phyloP scores from a whole-genome alignment of 257 asterid genomes.

The Craterostigma plantagineum region DNA sequence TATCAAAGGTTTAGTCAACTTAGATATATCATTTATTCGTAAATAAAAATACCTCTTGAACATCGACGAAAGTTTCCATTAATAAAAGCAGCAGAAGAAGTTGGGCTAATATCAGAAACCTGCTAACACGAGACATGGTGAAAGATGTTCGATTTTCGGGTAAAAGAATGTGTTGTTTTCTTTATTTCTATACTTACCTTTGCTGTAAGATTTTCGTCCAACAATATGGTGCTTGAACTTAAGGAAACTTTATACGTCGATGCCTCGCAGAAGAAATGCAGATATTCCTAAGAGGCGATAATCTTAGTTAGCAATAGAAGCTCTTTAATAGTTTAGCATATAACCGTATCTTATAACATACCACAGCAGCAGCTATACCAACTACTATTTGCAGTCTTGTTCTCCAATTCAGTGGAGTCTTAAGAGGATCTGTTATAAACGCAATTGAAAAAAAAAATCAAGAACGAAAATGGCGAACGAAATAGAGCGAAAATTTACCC shows the following conservation, averaged over 20 bases:
- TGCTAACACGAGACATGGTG: slow-evolving; percentile 11
- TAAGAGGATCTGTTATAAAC: slow-evolving; percentile 81
- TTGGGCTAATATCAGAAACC: slow-evolving; percentile 57
- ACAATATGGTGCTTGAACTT: slow-evolving; percentile 64
- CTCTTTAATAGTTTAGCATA: too few relatives aligned
- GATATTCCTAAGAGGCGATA: slow-evolving; percentile 47
- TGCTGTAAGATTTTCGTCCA: slow-evolving; percentile 71
- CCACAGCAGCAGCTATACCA: slow-evolving; percentile 84
- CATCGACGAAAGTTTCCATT: slow-evolving; percentile 20
- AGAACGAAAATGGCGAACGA: background rate
- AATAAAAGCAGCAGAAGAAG: slow-evolving; percentile 15
- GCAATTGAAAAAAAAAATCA: background rate
- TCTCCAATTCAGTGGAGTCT: slow-evolving; percentile 88
- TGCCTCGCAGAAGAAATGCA: slow-evolving; percentile 89
- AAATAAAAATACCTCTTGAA: slow-evolving; percentile 28
- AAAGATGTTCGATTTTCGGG: background rate
- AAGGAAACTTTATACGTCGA: slow-evolving; percentile 48
- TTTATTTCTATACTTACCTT: slow-evolving; percentile 25
- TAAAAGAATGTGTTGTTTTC: background rate
- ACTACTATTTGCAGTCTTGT: slow-evolving; percentile 60
- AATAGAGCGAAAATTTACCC: slow-evolving; percentile 24
- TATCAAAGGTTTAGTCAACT: too few relatives aligned
- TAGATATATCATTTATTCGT: too few relatives aligned
- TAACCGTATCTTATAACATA: slow-evolving; percentile 19
- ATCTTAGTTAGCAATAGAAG: too few relatives aligned